These are phyloP conservation scores for Verticillium klebahnii DNA, from an alignment of 2,329 filamentous ascomycete genomes.

Conservation along the genomic window DNA sequence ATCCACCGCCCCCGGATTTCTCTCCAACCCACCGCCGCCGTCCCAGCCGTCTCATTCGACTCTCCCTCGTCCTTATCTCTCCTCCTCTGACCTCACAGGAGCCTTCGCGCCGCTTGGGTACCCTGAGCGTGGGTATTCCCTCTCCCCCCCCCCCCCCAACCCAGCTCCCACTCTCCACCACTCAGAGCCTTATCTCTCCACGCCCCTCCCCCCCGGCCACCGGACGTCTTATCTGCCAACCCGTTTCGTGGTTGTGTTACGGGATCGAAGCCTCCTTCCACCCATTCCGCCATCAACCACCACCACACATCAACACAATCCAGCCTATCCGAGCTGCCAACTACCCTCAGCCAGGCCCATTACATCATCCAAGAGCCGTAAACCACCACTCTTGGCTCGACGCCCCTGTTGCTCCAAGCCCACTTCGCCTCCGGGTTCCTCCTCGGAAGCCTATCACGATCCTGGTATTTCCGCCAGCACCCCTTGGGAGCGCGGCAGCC, in stretches of 20 bases:
- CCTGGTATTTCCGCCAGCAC: neutral
- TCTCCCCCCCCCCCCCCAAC: neutral
- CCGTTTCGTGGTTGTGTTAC: conserved; percentile 3
- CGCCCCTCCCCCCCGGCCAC: neutral
- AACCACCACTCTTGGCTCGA: neutral
- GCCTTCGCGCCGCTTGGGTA: neutral
- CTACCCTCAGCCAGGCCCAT: neutral
- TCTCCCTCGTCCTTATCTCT: neutral
- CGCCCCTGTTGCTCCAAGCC: neutral
- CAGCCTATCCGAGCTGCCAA: conserved; percentile 1
- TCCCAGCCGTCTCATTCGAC: neutral
- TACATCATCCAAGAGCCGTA: neutral
- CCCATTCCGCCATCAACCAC: neutral
- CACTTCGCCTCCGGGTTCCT: neutral
- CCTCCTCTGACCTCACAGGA: neutral
- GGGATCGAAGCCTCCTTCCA: conserved; percentile 1
- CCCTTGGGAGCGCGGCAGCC: neutral
- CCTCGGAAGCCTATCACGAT: neutral
- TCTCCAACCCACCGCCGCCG: neutral
- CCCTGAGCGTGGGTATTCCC: neutral
- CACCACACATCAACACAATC: conserved; percentile 4
- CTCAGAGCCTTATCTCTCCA: conserved; percentile 5
- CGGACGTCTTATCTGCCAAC: neutral
- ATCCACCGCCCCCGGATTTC: neutral
- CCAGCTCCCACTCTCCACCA: neutral